phyloP scores from a whole-genome alignment of 257 asterid species.

The Misopates orontium region DNA sequence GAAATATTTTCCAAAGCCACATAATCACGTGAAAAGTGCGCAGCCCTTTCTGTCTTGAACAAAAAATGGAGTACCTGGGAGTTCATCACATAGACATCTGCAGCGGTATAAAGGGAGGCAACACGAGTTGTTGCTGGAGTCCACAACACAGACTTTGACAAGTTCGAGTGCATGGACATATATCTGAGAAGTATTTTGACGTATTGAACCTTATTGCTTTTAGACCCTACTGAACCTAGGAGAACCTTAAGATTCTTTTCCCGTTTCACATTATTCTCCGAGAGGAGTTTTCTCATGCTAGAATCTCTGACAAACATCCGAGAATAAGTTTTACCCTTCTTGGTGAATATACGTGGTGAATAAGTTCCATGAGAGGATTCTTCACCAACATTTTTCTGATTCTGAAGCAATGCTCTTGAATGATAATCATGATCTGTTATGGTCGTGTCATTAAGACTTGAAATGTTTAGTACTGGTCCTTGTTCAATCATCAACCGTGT shows the following conservation, averaged over 20 bases:
- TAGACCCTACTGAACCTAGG: slow-evolving; percentile 92
- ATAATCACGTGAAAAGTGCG: too few relatives aligned
- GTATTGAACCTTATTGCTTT: slow-evolving; percentile 82
- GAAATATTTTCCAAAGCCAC: too few relatives aligned
- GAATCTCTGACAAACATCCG: slow-evolving; percentile 29
- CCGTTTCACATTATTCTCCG: slow-evolving; percentile 31
- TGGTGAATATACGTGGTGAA: slow-evolving; percentile 19
- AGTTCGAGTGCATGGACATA: slow-evolving; percentile 56
- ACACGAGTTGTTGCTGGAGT: slow-evolving; percentile 95
- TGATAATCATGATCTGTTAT: slow-evolving; percentile 47
- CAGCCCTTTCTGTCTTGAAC: not conserved
- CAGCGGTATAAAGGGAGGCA: slow-evolving; percentile 92
- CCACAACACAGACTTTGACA: slow-evolving; percentile 82
- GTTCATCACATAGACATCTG: slow-evolving; percentile 94
- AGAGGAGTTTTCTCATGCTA: slow-evolving; percentile 37
- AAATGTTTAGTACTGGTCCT: slow-evolving; percentile 33
- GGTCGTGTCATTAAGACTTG: slow-evolving; percentile 31
- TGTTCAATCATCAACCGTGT: slow-evolving; percentile 55
- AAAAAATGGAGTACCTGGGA: slow-evolving; percentile 63
- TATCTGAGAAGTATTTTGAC: slow-evolving; percentile 70
- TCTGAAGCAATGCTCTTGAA: slow-evolving; percentile 55
- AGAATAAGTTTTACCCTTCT: slow-evolving; percentile 16
- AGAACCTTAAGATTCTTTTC: slow-evolving; percentile 63
- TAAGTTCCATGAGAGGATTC: slow-evolving; percentile 7
- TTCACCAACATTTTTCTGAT: slow-evolving; percentile 24